Base-by-base conservation (phyloP, 768 basidiomycete species). In the Mycena sanguinolenta region DNA sequence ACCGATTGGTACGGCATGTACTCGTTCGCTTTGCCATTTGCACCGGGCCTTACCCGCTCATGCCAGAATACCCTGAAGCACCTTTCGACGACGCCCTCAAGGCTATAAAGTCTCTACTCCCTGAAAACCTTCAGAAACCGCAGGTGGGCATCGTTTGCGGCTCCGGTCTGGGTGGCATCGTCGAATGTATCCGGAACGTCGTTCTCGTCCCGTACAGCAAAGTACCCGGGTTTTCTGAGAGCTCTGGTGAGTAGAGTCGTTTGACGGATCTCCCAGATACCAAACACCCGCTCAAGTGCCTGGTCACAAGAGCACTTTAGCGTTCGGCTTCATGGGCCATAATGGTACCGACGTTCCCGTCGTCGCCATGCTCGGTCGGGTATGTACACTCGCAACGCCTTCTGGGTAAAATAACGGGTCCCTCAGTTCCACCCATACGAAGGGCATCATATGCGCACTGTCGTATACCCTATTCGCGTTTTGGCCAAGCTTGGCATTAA, bases 301-400 rank as follows among this genome's bases (percentile, higher is more conserved):
- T n/a, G 95, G 96, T 30, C 96, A 97, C 74, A 88, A 89, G 79
- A 95, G 93, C 68, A 81, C 87, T 10, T 83, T 97, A 25, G 94
- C 94, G 0, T 96, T 97, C 79, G 95, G 95, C 8, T 79, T 90
- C 28, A 84, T 96, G 75, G 93, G 94, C 0, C 76, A 79, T 34
- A 50, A 25, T 25, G 86, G 84, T 6, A 81, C 85, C 60, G 87
- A 88, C n/a, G 86, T 92, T 0, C 93, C 96, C 0, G 95, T 94
- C 14, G 94, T 97, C 4, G 94, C 92, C 13, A 96, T 96, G 93
- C 90, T 97, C 34, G 95, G 95, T 68, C 85, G 96, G n/a, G 67
- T 68, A 27, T 21, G 67, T 62, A 19, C 2, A 77, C 94, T 94
- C 74, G 63, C 89, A n/a, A n/a, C n/a, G n/a, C n/a, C n/a, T n/a